Base-by-base conservation (phyloP, 108 stramenopile genomes). In the Chaetoceros muelleri region DNA sequence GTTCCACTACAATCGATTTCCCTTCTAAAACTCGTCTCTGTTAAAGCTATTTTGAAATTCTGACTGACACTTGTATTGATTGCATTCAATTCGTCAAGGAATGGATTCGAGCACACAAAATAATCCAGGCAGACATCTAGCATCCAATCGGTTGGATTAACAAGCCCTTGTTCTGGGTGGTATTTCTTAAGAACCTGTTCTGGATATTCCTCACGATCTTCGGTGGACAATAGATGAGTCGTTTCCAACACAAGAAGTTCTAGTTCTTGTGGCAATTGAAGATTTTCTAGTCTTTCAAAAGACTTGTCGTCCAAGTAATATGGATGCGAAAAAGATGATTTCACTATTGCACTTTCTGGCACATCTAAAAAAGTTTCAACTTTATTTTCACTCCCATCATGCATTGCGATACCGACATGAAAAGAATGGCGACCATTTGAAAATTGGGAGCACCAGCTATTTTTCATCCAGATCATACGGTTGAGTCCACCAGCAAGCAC, bases 101-200 rank as follows among this genome's bases (percentile, higher is more conserved):
- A 82, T 7, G 81, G 81, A 59, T 82, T 82, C 17, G 22, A 53
- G 48, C 76, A 78, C 10, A 52, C 55, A 73, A 82, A 82, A 44
- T 78, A 76, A 57, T 82, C 81, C 40, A 82, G 60, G 45, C 81
- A 82, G 52, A 82, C 67, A 65, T 82, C 81, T 22, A 82, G 57
- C 0, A 55, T 50, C 76, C 74, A 82, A 23, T 16, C 48, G 23
- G 22, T 7, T n/a, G n/a, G n/a, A n/a, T n/a, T n/a, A n/a, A n/a
- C n/a, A n/a, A n/a, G n/a, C n/a, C n/a, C n/a, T n/a, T n/a, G n/a
- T n/a, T n/a, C n/a, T n/a, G n/a, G n/a, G n/a, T n/a, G n/a, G n/a
- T n/a, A n/a, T 21, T 49, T 24, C 22, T 23, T 24, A n/a, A n/a
- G n/a, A n/a, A n/a, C n/a, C n/a, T n/a, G n/a, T n/a, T n/a, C n/a